These are phyloP conservation scores for Vitis rotundifolia DNA, from an alignment of 164 flowering plant genomes.

Conservation along the genomic window DNA sequence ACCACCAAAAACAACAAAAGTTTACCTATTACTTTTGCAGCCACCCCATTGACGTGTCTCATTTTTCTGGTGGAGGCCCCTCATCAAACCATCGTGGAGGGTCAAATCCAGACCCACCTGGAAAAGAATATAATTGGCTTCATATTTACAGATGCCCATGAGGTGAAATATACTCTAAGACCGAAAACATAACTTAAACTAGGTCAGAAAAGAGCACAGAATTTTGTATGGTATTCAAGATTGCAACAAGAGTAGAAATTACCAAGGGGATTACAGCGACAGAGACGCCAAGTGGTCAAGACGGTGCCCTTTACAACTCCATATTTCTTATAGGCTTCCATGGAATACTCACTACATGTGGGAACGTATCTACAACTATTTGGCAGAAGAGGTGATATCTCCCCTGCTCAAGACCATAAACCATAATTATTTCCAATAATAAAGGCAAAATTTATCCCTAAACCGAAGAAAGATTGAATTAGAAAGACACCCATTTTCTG, in stretches of 20 bases:
- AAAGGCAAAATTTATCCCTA: neutral
- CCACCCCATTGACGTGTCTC: slow-evolving; percentile 8
- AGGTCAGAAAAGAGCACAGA: neutral
- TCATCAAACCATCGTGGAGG: slow-evolving; percentile 96
- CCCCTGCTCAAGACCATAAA: slow-evolving; percentile 46
- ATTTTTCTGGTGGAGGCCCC: slow-evolving; percentile 42
- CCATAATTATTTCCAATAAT: neutral
- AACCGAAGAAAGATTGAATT: neutral
- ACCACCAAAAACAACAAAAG: neutral
- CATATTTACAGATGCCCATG: too few relatives aligned
- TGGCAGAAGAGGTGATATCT: slow-evolving; percentile 87
- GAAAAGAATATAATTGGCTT: neutral
- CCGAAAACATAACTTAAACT: too few relatives aligned
- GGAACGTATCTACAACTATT: slow-evolving; percentile 89
- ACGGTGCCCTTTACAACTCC: slow-evolving; percentile 84
- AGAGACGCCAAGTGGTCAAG: slow-evolving; percentile 88
- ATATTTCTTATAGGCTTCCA: slow-evolving; percentile 91
- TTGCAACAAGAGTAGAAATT: neutral
- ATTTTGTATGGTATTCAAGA: neutral
- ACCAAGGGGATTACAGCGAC: slow-evolving; percentile 99
- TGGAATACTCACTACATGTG: slow-evolving; percentile 93
- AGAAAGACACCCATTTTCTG: neutral
- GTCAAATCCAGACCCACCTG: slow-evolving; percentile 95
- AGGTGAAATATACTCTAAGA: neutral
- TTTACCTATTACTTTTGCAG: neutral